Evolutionary conservation across 1,284 basidiomycete genomes (phyloP).

Genomic region (Cryptococcus amylolentus): DNA sequence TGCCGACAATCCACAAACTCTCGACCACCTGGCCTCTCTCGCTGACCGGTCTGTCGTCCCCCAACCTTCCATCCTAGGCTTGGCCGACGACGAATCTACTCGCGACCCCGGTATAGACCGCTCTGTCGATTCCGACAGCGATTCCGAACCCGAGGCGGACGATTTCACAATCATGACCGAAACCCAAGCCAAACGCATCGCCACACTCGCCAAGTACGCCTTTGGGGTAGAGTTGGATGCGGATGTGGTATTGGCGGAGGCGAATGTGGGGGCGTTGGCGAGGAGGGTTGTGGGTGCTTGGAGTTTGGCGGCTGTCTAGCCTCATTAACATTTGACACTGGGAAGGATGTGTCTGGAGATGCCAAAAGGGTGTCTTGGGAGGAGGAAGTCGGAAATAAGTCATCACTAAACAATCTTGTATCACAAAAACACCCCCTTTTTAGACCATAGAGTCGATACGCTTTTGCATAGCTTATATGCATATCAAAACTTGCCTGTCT

Average conservation of each 20-base stretch:
- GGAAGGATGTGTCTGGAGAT: too few relatives aligned
- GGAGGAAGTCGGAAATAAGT: background rate
- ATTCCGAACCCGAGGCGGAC: slow-evolving; percentile 61
- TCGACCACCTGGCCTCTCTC: background rate
- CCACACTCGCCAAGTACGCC: slow-evolving; percentile 67
- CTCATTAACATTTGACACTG: too few relatives aligned
- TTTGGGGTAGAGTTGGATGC: slow-evolving; percentile 83
- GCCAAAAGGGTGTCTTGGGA: background rate
- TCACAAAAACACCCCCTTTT: too few relatives aligned
- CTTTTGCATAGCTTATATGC: too few relatives aligned
- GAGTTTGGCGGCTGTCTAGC: slow-evolving; percentile 44
- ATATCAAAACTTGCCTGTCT: too few relatives aligned
- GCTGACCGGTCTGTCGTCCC: background rate
- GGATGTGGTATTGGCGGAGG: slow-evolving; percentile 88
- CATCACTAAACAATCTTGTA: too few relatives aligned
- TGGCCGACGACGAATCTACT: too few relatives aligned
- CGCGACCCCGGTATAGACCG: background rate
- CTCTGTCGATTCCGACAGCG: background rate
- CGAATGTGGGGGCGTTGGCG: slow-evolving; percentile 77
- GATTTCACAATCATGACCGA: slow-evolving; percentile 94
- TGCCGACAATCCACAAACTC: background rate
- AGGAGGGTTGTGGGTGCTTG: slow-evolving; percentile 78
- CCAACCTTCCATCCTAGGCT: background rate
- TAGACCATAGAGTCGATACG: too few relatives aligned
- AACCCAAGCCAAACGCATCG: slow-evolving; percentile 82